Evolutionary conservation across 148 eudicot genomes (phyloP).

Genomic region (Selenicereus undatus): DNA sequence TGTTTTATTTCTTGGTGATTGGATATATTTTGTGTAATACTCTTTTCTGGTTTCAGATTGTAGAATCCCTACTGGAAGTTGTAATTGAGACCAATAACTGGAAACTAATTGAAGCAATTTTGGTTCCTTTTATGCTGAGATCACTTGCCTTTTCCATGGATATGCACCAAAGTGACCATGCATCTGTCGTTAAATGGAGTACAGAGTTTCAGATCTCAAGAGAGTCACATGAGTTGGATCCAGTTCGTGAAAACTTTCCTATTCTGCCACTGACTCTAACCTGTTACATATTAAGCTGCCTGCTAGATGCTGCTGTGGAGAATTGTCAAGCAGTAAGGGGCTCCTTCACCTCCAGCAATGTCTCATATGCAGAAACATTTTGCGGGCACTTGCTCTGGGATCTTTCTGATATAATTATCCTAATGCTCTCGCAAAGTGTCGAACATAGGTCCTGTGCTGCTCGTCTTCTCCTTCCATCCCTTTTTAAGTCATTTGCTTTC

Average conservation of each 20-base stretch:
- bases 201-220: slow-evolving; percentile 25
- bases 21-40: slow-evolving; percentile 2
- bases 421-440: slow-evolving; percentile 66
- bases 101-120: slow-evolving; percentile 54
- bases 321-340: slow-evolving; percentile 29
- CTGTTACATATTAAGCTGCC: slow-evolving; percentile 59
- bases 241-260: slow-evolving; percentile 9
- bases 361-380: slow-evolving; percentile 32
- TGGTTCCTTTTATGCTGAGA: slow-evolving; percentile 63
- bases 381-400: slow-evolving; percentile 65
- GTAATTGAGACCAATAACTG: slow-evolving; percentile 61
- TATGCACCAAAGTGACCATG: slow-evolving; percentile 46
- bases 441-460: slow-evolving; percentile 77
- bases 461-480: slow-evolving; percentile 60
- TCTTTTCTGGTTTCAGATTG: slow-evolving; percentile 38
- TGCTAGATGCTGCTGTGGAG: slow-evolving; percentile 53
- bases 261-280: slow-evolving; percentile 49
- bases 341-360: slow-evolving; percentile 23
- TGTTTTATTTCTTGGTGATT: slow-evolving; percentile 11
- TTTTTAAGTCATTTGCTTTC: slow-evolving; percentile 52
- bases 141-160: slow-evolving; percentile 66
- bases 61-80: slow-evolving; percentile 55
- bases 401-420: slow-evolving; percentile 54
- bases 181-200: slow-evolving; percentile 46
- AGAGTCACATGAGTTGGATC: slow-evolving; percentile 21